Evolutionary conservation across 805 yeast species (phyloP).

Genomic region (Huiozyma sinensis): DNA sequence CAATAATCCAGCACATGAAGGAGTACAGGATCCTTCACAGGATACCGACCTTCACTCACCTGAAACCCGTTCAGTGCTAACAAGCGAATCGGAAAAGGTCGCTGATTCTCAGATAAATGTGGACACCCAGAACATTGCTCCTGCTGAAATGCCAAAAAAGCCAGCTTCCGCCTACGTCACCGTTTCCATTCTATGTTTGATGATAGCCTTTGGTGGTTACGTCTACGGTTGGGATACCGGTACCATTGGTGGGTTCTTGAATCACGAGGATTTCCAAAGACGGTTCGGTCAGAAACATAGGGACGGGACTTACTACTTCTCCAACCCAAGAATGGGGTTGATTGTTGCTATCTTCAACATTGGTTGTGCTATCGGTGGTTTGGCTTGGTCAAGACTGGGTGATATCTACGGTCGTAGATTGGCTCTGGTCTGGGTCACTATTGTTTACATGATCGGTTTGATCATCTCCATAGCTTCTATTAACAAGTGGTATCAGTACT

Average conservation of each 20-base stretch:
- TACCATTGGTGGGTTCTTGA: conserved; percentile 65
- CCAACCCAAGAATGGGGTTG: conserved; percentile 46
- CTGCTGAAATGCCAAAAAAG: too few species aligned
- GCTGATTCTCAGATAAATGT: too few species aligned
- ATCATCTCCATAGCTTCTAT: conserved; percentile 49
- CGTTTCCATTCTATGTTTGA: background rate
- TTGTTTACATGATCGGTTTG: conserved; percentile 55
- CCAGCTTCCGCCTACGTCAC: too few species aligned
- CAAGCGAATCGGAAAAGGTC: too few species aligned
- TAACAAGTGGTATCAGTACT: conserved; percentile 56
- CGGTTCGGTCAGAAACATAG: conserved; percentile 44
- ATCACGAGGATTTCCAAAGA: conserved; percentile 39
- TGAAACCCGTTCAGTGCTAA: too few species aligned
- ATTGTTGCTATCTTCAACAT: conserved; percentile 50
- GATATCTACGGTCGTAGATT: conserved; percentile 57
- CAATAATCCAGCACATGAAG: too few species aligned
- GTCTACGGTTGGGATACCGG: conserved; percentile 71
- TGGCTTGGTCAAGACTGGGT: conserved; percentile 46
- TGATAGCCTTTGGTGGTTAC: conserved; percentile 28
- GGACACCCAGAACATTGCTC: too few species aligned
- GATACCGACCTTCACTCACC: too few species aligned
- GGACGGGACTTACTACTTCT: conserved; percentile 36
- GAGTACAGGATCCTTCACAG: too few species aligned
- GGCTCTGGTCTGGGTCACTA: conserved; percentile 25
- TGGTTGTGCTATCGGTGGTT: conserved; percentile 68